A percentile compares a stretch with the other conserved stretches of the same genome.
Evolutionary conservation across 257 asterid species (phyloP).

Genomic region (Anisodus acutangulus): DNA sequence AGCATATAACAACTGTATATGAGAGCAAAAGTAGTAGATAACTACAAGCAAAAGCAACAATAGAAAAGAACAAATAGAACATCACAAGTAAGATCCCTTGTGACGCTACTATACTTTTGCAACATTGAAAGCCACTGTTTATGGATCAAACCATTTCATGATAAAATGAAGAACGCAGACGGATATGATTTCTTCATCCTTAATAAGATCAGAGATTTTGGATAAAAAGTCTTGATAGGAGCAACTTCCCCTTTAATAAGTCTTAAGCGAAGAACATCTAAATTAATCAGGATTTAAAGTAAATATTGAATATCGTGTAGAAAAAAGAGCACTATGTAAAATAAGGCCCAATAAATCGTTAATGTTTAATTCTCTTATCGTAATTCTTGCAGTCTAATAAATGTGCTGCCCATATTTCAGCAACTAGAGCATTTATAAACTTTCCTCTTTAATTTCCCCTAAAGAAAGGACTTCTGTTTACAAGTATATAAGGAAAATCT

Average conservation of each 20-base stretch:
- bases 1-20: neutral
- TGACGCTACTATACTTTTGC: neutral
- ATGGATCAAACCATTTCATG: constrained; percentile 18
- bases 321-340: neutral
- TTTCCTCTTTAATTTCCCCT: neutral
- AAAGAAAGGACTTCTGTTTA: neutral
- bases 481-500: neutral
- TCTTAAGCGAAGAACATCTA: too few species aligned
- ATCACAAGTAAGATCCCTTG: neutral
- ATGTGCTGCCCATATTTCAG: neutral
- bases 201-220: neutral
- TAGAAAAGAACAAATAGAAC: neutral
- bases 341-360: neutral
- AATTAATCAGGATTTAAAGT: neutral
- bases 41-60: constrained; percentile 21
- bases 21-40: constrained; percentile 18
- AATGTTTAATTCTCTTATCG: neutral
- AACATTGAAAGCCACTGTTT: neutral
- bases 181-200: neutral
- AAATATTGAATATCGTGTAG: neutral
- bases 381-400: neutral
- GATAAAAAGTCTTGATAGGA: too few species aligned
- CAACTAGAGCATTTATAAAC: neutral
- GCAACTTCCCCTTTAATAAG: too few species aligned
- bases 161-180: neutral